Percentiles rank a stretch among this genome's conserved stretches.
Conservation (phyloP, 805 yeast genomes). For the Ogataea neopini region DNA sequence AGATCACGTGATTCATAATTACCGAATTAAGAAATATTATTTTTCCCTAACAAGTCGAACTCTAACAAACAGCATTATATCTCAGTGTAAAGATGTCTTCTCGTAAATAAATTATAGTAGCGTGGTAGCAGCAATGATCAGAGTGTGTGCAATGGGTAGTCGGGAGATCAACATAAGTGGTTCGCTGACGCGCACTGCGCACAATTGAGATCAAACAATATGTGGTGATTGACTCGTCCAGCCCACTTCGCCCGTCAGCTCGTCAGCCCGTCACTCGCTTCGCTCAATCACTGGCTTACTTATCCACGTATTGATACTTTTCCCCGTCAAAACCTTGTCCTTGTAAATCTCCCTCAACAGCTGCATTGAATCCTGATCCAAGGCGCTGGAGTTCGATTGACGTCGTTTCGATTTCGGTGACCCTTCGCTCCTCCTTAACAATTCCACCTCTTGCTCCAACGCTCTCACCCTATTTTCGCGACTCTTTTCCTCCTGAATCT, state of each 20-base stretch:
- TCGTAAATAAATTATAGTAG: too few relatives aligned
- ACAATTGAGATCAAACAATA: too few relatives aligned
- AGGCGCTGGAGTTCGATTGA: constrained; percentile 4
- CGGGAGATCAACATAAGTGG: too few relatives aligned
- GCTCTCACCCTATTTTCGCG: constrained; percentile 10
- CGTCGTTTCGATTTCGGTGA: neutral
- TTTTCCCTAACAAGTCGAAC: too few relatives aligned
- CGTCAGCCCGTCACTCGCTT: constrained; percentile 1
- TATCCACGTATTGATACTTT: constrained; percentile 17
- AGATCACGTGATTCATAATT: too few relatives aligned
- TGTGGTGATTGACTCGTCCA: too few relatives aligned
- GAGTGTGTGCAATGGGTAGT: too few relatives aligned
- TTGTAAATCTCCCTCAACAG: constrained; percentile 16
- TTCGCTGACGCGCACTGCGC: too few relatives aligned
- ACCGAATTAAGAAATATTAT: too few relatives aligned
- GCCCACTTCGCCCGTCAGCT: neutral
- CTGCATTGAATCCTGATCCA: constrained; percentile 23
- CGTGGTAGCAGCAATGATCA: too few relatives aligned
- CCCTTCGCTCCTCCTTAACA: neutral
- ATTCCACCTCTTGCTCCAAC: constrained; percentile 5
- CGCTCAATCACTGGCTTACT: constrained; percentile 20
- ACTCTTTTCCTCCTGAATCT: constrained; percentile 14
- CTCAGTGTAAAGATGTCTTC: too few relatives aligned
- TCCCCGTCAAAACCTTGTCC: constrained; percentile 14
- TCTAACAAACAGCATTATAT: too few relatives aligned